Evolutionary conservation across 441 rosid genomes (phyloP), one percentile per base, ranked within the genome.

Genomic region (Oxalis stricta): DNA sequence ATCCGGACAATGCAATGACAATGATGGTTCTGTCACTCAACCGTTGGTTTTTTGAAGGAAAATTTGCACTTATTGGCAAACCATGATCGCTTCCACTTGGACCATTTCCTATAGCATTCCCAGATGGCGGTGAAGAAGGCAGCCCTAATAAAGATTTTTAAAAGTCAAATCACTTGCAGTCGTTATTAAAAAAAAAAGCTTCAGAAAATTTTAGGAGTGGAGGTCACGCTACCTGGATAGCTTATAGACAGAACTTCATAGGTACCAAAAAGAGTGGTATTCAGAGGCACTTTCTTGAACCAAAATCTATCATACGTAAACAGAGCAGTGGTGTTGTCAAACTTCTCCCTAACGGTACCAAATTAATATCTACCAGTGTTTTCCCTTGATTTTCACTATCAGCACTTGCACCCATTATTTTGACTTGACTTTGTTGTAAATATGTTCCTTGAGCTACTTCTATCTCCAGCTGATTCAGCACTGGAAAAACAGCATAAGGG

Each of bases 261-360:
- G 52, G 59, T 63, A 44, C 99, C 99, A 61, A 86, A 91, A 46
- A 83, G 59, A 28, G 91, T 70, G 30, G 45, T 40, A 63, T 91
- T 86, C 48, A 91, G 61, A 64, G 73, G 86, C 46, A 83, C 80
- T 64, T 71, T 77, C 53, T 72, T 72, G 52, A 73, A 80, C 73
- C 66, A 60, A 63, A 91, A 64, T 55, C 95, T 70, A 42, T 81
- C 80, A 41, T 75, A 83, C 37, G 74, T 91, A 48, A 91, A 80
- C 41, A 65, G 48, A 17, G 96, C 95, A 8, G 99, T 91, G 38
- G 95, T 86, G 52, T 86, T 86, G 70, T 91, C 98, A 63, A 91
- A 91, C 55, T 83, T 85, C 48, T 91, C 98, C 94, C 98, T 37
- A 91, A 76, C 17, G 99, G 99, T 72, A 82, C 96, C 70, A 91